phyloP scores from a whole-genome alignment of 352 stramenopile species.

The Phytophthora meadii region DNA sequence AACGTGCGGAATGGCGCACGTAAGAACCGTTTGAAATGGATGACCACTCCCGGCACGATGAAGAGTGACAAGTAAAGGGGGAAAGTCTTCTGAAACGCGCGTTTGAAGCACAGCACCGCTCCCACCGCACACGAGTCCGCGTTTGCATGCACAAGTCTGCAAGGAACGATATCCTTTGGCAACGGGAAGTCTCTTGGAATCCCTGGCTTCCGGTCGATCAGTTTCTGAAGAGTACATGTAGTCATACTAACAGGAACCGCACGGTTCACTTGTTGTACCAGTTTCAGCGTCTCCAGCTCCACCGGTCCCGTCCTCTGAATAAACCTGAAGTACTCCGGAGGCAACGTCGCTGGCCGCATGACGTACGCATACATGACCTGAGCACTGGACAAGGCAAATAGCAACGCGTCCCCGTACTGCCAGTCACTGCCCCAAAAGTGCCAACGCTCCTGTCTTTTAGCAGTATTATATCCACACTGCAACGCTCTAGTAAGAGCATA shows the following conservation, averaged over 20 bases:
- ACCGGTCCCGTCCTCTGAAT: constrained; percentile 80
- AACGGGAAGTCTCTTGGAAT: constrained; percentile 42
- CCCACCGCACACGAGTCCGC: constrained; percentile 57
- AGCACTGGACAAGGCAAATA: constrained; percentile 80
- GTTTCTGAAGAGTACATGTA: constrained; percentile 46
- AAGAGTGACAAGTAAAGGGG: constrained; percentile 88
- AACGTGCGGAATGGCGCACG: constrained; percentile 60
- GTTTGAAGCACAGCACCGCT: constrained; percentile 58
- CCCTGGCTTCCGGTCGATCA: constrained; percentile 52
- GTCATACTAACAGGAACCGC: constrained; percentile 45
- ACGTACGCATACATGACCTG: constrained; percentile 91
- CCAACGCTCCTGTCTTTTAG: constrained; percentile 78
- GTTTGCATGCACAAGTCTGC: constrained; percentile 67
- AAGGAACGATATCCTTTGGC: constrained; percentile 54
- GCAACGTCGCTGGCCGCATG: constrained; percentile 75
- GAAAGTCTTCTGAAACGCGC: constrained; percentile 70
- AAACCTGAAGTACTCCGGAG: constrained; percentile 84
- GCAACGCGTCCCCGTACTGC: constrained; percentile 78
- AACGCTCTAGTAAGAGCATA: constrained; percentile 85
- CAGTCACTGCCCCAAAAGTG: constrained; percentile 91
- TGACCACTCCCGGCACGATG: constrained; percentile 83
- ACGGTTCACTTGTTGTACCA: constrained; percentile 72
- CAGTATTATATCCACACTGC: constrained; percentile 88
- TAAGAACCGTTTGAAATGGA: constrained; percentile 85
- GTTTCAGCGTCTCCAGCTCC: constrained; percentile 63